A percentile compares a stretch with the other conserved stretches of the same genome.
These are phyloP conservation scores for Leishmania arabica DNA, from an alignment of 208 protist species.

Conservation along the genomic window DNA sequence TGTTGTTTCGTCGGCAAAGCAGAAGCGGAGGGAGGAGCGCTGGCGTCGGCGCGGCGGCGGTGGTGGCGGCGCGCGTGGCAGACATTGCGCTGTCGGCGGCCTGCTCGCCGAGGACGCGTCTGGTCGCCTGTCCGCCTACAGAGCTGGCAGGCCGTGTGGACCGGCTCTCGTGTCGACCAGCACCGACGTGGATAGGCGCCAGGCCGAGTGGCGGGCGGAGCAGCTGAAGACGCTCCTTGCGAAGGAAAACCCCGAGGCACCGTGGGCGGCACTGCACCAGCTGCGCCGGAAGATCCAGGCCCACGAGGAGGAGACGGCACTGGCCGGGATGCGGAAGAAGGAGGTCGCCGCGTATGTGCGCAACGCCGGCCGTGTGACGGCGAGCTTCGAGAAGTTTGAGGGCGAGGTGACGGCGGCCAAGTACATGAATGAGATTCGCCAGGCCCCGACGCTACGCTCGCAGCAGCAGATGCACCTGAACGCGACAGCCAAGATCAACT, in stretches of 20 bases:
- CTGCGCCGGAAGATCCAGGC: slow-evolving; percentile 41
- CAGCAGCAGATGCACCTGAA: slow-evolving; percentile 91
- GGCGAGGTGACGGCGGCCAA: slow-evolving; percentile 75
- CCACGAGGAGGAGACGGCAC: slow-evolving; percentile 42
- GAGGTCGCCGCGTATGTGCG: slow-evolving; percentile 71
- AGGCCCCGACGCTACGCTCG: slow-evolving; percentile 75
- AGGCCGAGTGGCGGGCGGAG: slow-evolving; percentile 59
- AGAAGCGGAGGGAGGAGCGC: slow-evolving; percentile 30
- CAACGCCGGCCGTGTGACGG: slow-evolving; percentile 68
- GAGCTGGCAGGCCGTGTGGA: slow-evolving; percentile 56
- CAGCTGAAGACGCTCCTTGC: slow-evolving; percentile 56
- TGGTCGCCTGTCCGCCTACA: slow-evolving; percentile 65
- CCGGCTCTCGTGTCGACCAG: slow-evolving; percentile 47
- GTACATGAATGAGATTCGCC: slow-evolving; percentile 85
- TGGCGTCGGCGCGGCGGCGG: slow-evolving; percentile 32
- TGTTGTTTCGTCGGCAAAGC: slow-evolving; percentile 12
- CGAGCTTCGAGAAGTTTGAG: slow-evolving; percentile 88
- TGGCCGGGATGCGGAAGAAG: slow-evolving; percentile 72
- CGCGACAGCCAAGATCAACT: slow-evolving; percentile 88
- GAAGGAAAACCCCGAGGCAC: slow-evolving; percentile 51
- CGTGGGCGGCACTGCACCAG: slow-evolving; percentile 63
- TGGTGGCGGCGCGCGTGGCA: background rate
- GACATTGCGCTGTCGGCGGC: slow-evolving; percentile 7
- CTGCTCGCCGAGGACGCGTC: slow-evolving; percentile 68
- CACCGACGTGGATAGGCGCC: slow-evolving; percentile 35